Evolutionary conservation across 768 basidiomycete species (phyloP), one percentile per base, ranked within the genome.

Genomic region (Rhodosporidiobolus odoratus): DNA sequence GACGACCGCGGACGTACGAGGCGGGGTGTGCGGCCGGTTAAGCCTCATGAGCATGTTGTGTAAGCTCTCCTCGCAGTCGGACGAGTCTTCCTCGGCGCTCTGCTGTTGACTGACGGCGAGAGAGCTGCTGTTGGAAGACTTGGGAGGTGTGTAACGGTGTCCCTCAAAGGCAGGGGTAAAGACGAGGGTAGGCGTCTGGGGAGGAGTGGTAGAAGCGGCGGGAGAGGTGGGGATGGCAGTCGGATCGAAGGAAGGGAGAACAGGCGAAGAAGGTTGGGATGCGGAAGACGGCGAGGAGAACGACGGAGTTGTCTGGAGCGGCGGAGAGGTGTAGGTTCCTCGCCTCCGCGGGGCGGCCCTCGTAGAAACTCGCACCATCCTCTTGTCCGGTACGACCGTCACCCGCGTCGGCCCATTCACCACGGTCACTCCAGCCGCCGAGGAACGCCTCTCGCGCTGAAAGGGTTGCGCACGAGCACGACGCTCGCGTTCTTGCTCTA

Each of bases 11-110:
- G 32, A n/a, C 30, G 60, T 35, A 25, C 41, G 9, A 23, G 72
- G 72, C 37, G 72, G 72, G 4, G 72, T 73, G 30, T 69, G 72
- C n/a, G 72, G 72, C 17, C 65, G 72, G 41, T 66, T 62, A 15
- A 73, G 65, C 32, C 68, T 63, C 64, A 73, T 54, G 40, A 73
- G 52, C 67, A 73, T 62, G 41, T 62, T 56, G 54, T 73, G 65
- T 12, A 73, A 56, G 35, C 59, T 25, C 45, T 73, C 72, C 19
- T 73, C 72, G 65, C 66, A 67, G 32, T 73, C 72, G 50, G 62
- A 65, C 19, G 62, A 65, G 45, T 60, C n/a, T n/a, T n/a, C 60
- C 15, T 48, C 57, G 35, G 62, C 59, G 59, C 25, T 27, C 27
- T 10, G 45, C 41, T 40, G 54, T 15, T 10, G 32, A 7, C 37